These are phyloP conservation scores for Nakaseomyces uthaithaninus DNA, from an alignment of 1,139 yeast species.

Conservation along the genomic window DNA sequence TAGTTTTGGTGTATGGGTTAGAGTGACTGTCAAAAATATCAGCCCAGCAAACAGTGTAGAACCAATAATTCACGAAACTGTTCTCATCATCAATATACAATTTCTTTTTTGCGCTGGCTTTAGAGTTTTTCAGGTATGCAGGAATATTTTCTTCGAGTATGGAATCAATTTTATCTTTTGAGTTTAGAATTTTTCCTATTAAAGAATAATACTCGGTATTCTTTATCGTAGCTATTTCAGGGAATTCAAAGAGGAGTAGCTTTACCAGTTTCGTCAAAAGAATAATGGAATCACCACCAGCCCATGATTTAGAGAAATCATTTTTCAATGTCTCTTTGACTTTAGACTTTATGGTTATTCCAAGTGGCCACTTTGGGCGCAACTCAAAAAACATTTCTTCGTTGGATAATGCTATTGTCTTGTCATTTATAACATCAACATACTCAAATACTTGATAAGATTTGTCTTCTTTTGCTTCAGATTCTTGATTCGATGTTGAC, in stretches of 20 bases:
- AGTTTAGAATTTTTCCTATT: conserved; percentile 9
- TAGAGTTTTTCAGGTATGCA: neutral
- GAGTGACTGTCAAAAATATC: conserved; percentile 42
- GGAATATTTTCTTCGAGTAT: conserved; percentile 1
- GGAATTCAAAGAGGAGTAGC: conserved; percentile 35
- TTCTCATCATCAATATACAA: conserved; percentile 43
- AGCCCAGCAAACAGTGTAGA: conserved; percentile 60
- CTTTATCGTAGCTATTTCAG: conserved; percentile 30
- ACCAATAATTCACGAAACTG: conserved; percentile 62
- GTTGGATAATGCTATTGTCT: conserved; percentile 13
- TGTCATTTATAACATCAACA: conserved; percentile 6
- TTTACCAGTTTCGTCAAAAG: conserved; percentile 40
- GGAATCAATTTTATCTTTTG: neutral
- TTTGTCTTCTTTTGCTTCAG: conserved; percentile 19
- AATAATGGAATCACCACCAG: conserved; percentile 47
- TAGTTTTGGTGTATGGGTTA: conserved; percentile 12
- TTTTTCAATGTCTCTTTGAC: conserved; percentile 50
- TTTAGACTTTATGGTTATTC: conserved; percentile 53
- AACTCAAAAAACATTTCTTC: conserved; percentile 18
- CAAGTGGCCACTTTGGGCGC: conserved; percentile 42
- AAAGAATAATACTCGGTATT: conserved; percentile 32
- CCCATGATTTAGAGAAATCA: conserved; percentile 49
- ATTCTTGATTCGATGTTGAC: conserved; percentile 2
- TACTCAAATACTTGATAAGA: conserved; percentile 1
- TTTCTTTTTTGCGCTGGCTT: neutral